Percentiles rank a stretch among this genome's conserved stretches.
Evolutionary conservation across 305 asterid species (phyloP).

Genomic region (Fraxinus paxiana): DNA sequence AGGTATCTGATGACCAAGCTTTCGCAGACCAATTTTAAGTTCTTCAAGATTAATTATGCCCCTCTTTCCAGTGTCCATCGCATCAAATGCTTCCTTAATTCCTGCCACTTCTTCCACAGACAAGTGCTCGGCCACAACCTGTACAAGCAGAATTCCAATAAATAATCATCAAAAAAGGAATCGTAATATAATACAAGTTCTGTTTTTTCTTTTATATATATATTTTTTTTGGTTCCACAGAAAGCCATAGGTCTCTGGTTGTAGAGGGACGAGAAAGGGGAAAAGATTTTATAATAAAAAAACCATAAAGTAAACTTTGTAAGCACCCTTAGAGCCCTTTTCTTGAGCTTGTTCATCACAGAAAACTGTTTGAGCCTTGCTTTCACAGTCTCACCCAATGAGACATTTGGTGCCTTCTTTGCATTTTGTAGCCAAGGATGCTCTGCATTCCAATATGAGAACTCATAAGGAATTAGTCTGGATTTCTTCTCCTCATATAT

Average conservation of each 20-base stretch:
- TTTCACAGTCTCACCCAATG: conserved; percentile 82
- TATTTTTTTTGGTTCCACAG: not conserved
- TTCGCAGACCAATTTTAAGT: conserved; percentile 59
- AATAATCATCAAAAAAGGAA: not conserved
- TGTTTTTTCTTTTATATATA: not conserved
- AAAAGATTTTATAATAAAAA: not conserved
- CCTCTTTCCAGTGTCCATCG: conserved; percentile 60
- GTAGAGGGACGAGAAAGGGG: not conserved
- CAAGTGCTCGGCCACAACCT: conserved; percentile 80
- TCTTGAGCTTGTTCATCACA: conserved; percentile 86
- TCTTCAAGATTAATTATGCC: conserved; percentile 63
- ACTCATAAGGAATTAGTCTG: not conserved
- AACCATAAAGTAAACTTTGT: conserved; percentile 6
- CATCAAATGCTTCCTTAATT: conserved; percentile 65
- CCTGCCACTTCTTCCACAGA: conserved; percentile 82
- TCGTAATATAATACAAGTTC: not conserved
- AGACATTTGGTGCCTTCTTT: conserved; percentile 75
- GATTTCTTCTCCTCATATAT: not conserved
- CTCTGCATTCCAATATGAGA: conserved; percentile 38
- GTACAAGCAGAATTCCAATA: conserved; percentile 21
- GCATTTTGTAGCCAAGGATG: conserved; percentile 82
- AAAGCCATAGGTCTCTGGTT: not conserved
- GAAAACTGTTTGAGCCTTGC: conserved; percentile 85
- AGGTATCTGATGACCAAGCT: conserved; percentile 71
- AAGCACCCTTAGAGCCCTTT: conserved; percentile 73